Evolutionary conservation across 495 filamentous ascomycete genomes (phyloP).

Genomic region (Niebla homalea): DNA sequence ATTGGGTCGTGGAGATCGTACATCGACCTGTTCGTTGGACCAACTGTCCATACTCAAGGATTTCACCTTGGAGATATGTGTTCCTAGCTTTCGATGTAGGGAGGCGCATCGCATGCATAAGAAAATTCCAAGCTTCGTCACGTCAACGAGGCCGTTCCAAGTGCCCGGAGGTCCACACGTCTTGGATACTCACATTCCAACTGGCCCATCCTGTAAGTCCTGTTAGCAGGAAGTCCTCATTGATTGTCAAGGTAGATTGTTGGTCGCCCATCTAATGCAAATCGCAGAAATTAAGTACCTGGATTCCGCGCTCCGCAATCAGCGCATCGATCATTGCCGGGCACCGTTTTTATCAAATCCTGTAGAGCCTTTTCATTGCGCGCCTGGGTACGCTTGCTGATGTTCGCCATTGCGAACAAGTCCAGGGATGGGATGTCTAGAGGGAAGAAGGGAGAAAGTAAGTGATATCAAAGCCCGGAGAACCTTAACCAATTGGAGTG

Average conservation of each 20-base stretch:
- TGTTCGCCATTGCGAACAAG: slow-evolving; percentile 30
- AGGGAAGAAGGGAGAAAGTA: too few relatives aligned
- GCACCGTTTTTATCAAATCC: slow-evolving; percentile 73
- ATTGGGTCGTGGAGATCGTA: slow-evolving; percentile 29
- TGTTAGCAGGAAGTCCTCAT: slow-evolving; percentile 26
- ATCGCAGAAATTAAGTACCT: slow-evolving; percentile 46
- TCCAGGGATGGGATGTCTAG: too few relatives aligned
- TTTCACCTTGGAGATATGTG: slow-evolving; percentile 96
- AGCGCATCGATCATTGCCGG: slow-evolving; percentile 89
- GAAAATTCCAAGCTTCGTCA: slow-evolving; percentile 73
- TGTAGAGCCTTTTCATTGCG: slow-evolving; percentile 88
- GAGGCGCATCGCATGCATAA: slow-evolving; percentile 95
- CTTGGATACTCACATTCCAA: slow-evolving; percentile 69
- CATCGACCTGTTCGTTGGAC: slow-evolving; percentile 90
- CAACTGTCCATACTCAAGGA: slow-evolving; percentile 96
- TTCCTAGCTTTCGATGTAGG: slow-evolving; percentile 91
- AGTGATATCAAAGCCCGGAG: too few relatives aligned
- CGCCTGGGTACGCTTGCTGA: slow-evolving; percentile 90
- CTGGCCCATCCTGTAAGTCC: slow-evolving; percentile 84
- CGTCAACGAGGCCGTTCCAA: slow-evolving; percentile 1
- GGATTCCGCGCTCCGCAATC: slow-evolving; percentile 88
- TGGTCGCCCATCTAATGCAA: too few relatives aligned
- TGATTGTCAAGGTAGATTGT: slow-evolving; percentile 7
- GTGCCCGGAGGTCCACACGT: background rate
- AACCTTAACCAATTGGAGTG: too few relatives aligned